Evolutionary conservation across 1,284 basidiomycete species (phyloP), one percentile per base, ranked within the genome.

Genomic region (Pseudozyma sp.): DNA sequence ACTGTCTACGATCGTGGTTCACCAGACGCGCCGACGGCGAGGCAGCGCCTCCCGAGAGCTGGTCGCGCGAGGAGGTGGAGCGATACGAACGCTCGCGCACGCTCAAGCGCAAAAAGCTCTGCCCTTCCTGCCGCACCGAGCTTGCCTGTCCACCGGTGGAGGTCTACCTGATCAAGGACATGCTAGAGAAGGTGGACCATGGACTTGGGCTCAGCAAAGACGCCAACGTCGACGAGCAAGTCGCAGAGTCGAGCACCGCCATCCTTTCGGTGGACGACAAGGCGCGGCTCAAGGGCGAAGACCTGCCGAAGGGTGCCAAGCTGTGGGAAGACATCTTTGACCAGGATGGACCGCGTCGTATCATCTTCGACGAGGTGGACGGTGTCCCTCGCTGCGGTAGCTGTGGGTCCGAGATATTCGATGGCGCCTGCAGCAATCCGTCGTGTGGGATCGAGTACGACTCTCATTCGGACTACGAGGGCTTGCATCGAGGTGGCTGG

Each of bases 1-100:
- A 65, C 49, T 83, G 81, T 54, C 69, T 83, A 7, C 68, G 78
- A 9, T 60, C 68, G 13, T 83, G 79, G 79, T 83, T 83, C 65
- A 74, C 71, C 40, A 74, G 71, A 33, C 79, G 72, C 7, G 43
- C 63, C 4, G 67, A 62, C 10, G 63, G 66, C 45, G 69, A 79
- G 42, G 62, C 60, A 10, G 10, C 35, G 1, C 29, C 68, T 17
- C 72, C 75, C 2, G 9, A 45, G 17, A 5, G n/a, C 31, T 69
- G 65, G 57, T 49, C 54, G 29, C 49, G 39, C 16, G 37, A 17
- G 3, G 60, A 70, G 35, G 33, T 54, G 8, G 57, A 66, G 7
- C 47, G 46, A 1, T 56, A 53, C 16, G 45, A 56, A n/a, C 62
- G 61, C 13, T n/a, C 33, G 5, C 68, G 73, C 11, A 78, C 68